phyloP scores from a whole-genome alignment of 2,329 filamentous ascomycete genomes.

The Juglanconis juglandina region DNA sequence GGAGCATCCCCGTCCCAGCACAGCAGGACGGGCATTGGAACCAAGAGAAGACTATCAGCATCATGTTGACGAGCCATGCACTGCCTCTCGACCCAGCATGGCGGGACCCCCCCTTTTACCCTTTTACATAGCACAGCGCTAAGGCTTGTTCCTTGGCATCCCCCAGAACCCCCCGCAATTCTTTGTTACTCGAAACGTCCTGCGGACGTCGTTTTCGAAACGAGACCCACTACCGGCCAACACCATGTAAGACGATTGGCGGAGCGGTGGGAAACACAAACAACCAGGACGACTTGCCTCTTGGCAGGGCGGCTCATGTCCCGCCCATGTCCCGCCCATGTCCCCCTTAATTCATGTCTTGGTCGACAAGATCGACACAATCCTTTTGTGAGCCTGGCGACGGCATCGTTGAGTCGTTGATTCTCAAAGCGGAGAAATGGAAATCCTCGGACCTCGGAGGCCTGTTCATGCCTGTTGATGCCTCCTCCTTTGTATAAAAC shows the following conservation, averaged over 20 bases:
- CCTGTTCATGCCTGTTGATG: neutral
- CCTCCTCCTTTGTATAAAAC: neutral
- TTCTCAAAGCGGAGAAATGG: neutral
- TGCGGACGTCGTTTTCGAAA: neutral
- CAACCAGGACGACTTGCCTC: neutral
- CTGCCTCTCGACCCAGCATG: neutral
- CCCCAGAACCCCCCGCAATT: neutral
- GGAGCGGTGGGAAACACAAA: neutral
- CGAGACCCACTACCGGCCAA: neutral
- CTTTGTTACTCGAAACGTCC: constrained; percentile 6
- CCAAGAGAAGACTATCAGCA: too few relatives aligned
- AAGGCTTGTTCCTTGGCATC: neutral
- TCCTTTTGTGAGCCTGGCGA: neutral
- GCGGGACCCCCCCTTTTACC: neutral
- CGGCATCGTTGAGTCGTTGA: neutral
- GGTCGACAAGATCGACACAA: neutral
- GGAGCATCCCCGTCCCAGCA: too few relatives aligned
- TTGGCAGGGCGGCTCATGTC: constrained; percentile 12
- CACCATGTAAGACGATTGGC: constrained; percentile 12
- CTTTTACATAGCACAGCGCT: neutral
- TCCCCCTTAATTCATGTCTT: constrained; percentile 1
- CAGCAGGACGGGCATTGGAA: too few relatives aligned
- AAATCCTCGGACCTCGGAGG: neutral
- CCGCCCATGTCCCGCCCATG: neutral
- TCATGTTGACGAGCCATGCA: neutral